Percentiles rank a stretch among this genome's conserved stretches.
These are phyloP conservation scores for rapeseed (Brassica napus) DNA, from an alignment of 345 rosid species.

Conservation along the genomic window Da-Ae NC_063442.1:40409001-40409500, in stretches of 20 bases:
- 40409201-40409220: conserved; percentile 1
- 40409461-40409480: too few species aligned
- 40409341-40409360: background rate
- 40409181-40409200: conserved; percentile 34
- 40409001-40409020: conserved; percentile 36
- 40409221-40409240: conserved; percentile 19
- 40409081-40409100: conserved; percentile 15
- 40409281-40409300: conserved; percentile 19
- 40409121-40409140: conserved; percentile 21
- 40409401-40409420: background rate
- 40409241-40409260: conserved; percentile 21
- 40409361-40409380: background rate
- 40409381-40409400: background rate
- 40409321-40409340: background rate
- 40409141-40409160: conserved; percentile 27
- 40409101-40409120: conserved; percentile 34
- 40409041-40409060: conserved; percentile 16
- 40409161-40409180: conserved; percentile 33
- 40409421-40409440: too few species aligned
- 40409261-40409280: conserved; percentile 11
- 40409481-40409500: too few species aligned
- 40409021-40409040: conserved; percentile 45
- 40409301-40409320: background rate
- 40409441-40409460: too few species aligned
- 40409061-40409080: conserved; percentile 16